Evolutionary conservation across 2,329 filamentous ascomycete species (phyloP), one percentile per base, ranked within the genome.

Genomic region (Simplicillium sp.): DNA sequence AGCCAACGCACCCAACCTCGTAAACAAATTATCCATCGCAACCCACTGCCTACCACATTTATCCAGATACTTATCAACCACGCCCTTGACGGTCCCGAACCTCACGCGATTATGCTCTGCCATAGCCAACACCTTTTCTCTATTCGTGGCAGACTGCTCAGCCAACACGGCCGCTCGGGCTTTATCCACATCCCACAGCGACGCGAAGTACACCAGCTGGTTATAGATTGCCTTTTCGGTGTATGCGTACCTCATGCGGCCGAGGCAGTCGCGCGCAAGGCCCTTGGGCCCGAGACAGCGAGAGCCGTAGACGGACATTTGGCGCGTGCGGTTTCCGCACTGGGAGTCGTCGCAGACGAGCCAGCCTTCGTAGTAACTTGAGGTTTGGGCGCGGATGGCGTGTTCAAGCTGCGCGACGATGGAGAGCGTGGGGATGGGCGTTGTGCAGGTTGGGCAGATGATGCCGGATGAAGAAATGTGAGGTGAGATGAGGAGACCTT

Each of bases 11-110:
- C n/a, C 13, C 33, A 82, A 53, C 60, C 80, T 81, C 17, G 76
- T 74, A 70, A 95, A 96, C 48, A 96, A 64, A 49, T 71, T 81
- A 61, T 92, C 87, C 89, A 95, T 96, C 50, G 87, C 84, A 39
- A 96, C 89, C 87, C 87, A 95, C 61, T 88, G 84, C 51, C 87
- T 71, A 18, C 89, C 89, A 61, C 88, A 94, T 66, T 90, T 92
- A 54, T 87, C 87, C 51, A 95, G 64, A 64, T 94, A 94, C 54
- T 68, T 78, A 48, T 90, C 87, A 5, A 95, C 86, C 12, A 88
- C 79, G 7, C 73, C 72, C 67, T 81, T 85, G 49, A 90, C 67
- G 0, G 84, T 87, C 11, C 64, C 75, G 57, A 97, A 97, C 46
- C 87, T 71, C 32, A 73, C 70, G 43, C 86, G 75, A 61, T 98